A percentile compares a stretch with the other conserved stretches of the same genome.
Conservation (phyloP, 2,329 filamentous ascomycete genomes). For the Diatrype stigma region DNA sequence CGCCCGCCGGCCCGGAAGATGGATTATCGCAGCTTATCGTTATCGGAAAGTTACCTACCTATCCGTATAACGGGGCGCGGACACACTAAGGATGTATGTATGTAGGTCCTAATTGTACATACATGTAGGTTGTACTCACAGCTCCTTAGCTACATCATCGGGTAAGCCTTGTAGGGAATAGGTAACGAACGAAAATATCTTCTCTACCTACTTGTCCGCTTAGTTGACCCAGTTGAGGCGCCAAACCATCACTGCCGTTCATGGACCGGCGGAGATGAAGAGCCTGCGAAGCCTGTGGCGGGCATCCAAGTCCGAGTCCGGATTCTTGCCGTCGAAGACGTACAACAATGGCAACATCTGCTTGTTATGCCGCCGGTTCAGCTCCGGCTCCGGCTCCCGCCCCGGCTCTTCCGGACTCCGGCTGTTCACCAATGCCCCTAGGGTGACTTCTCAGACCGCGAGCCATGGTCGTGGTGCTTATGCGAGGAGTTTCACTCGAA, state of each 20-base stretch:
- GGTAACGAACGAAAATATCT: not conserved
- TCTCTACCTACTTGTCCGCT: not conserved
- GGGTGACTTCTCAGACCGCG: not conserved
- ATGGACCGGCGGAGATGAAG: conserved; percentile 27
- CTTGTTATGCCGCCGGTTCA: too few relatives aligned
- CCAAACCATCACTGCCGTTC: conserved; percentile 8
- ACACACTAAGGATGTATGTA: too few relatives aligned
- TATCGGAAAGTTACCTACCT: not conserved
- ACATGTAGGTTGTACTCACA: too few relatives aligned
- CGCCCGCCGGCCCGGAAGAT: not conserved
- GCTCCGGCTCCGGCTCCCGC: not conserved
- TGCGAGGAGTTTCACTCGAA: too few relatives aligned
- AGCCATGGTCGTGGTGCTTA: not conserved
- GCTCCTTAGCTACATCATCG: not conserved
- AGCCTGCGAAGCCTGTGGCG: conserved; percentile 21
- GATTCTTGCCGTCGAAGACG: conserved; percentile 12
- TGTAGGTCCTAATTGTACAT: too few relatives aligned
- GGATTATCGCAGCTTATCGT: not conserved
- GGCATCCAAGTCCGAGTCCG: conserved; percentile 18
- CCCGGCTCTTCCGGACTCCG: not conserved
- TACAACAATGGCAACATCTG: conserved; percentile 5
- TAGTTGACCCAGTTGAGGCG: conserved; percentile 5
- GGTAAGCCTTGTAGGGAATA: too few relatives aligned
- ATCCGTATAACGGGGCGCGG: too few relatives aligned
- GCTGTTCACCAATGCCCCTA: too few relatives aligned